A percentile compares a stretch with the other conserved stretches of the same genome.
Evolutionary conservation across 1,284 basidiomycete species (phyloP).

Genomic region (Trametes polyzona): DNA sequence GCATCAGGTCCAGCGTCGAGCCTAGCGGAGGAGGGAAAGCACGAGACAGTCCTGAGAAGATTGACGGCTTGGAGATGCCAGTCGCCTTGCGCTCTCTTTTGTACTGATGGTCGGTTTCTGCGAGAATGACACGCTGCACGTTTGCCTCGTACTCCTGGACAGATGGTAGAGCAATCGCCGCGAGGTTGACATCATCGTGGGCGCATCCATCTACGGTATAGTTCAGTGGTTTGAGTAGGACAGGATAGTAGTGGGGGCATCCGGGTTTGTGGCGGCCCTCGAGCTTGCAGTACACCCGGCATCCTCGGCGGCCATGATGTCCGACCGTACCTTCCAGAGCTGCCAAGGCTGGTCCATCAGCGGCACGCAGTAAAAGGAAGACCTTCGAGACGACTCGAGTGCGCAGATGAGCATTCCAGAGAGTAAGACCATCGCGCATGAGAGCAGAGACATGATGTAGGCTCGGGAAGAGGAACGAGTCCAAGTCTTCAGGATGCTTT

Average conservation of each 20-base stretch:
- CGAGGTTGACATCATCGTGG: slow-evolving; percentile 36
- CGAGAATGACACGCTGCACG: slow-evolving; percentile 17
- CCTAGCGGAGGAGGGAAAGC: slow-evolving; percentile 21
- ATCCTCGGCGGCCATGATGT: slow-evolving; percentile 38
- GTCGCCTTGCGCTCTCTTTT: slow-evolving; percentile 32
- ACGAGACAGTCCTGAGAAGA: slow-evolving; percentile 24
- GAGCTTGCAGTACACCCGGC: slow-evolving; percentile 37
- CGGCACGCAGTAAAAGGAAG: slow-evolving; percentile 22
- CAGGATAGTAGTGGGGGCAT: slow-evolving; percentile 27
- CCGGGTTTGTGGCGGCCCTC: slow-evolving; percentile 38
- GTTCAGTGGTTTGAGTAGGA: slow-evolving; percentile 33
- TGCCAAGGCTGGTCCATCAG: slow-evolving; percentile 30
- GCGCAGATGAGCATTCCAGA: slow-evolving; percentile 22
- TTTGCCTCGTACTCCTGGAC: slow-evolving; percentile 18
- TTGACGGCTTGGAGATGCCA: slow-evolving; percentile 41
- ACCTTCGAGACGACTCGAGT: slow-evolving; percentile 8
- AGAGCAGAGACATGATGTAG: slow-evolving; percentile 30
- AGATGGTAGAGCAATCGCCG: slow-evolving; percentile 14
- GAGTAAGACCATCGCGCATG: slow-evolving; percentile 18
- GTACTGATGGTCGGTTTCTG: slow-evolving; percentile 32
- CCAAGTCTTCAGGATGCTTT: slow-evolving; percentile 29
- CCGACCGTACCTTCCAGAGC: slow-evolving; percentile 38
- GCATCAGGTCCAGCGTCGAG: slow-evolving; percentile 35
- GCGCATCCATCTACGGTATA: slow-evolving; percentile 31
- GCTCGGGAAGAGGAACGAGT: slow-evolving; percentile 30